Conservation (phyloP, 805 yeast species). For the Cyberlindnera euphorbiiphila region DNA sequence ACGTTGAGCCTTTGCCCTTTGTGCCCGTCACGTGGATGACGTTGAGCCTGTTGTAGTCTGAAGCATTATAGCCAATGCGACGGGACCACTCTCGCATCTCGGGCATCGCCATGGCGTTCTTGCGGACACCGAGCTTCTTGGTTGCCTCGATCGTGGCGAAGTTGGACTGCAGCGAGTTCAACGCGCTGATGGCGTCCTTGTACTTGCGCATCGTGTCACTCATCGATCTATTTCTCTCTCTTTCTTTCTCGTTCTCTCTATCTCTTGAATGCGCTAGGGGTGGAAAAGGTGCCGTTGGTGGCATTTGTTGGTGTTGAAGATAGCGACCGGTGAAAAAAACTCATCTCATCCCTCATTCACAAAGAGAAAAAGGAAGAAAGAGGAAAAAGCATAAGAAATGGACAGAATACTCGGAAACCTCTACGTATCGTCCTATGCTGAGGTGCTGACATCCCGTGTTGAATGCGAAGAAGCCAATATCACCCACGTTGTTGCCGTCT, state of each 20-base stretch:
- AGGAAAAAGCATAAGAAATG: constrained; percentile 8
- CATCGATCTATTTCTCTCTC: too few relatives aligned
- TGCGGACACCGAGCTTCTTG: constrained; percentile 58
- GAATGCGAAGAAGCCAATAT: constrained; percentile 51
- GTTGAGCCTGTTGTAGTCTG: constrained; percentile 70
- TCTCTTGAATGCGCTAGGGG: too few relatives aligned
- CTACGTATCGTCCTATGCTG: constrained; percentile 68
- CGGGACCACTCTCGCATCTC: constrained; percentile 84
- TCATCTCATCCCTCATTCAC: constrained; percentile 1
- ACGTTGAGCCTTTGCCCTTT: constrained; percentile 97
- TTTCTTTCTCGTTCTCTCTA: too few relatives aligned
- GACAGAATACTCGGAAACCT: constrained; percentile 76
- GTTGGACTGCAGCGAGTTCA: constrained; percentile 87
- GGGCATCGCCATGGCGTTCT: constrained; percentile 66
- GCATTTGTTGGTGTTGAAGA: too few relatives aligned
- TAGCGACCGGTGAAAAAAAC: too few relatives aligned
- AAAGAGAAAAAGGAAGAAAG: too few relatives aligned
- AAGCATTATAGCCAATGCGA: constrained; percentile 60
- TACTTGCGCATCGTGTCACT: too few relatives aligned
- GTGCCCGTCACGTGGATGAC: constrained; percentile 95
- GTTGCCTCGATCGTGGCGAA: constrained; percentile 85
- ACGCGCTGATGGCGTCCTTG: constrained; percentile 79
- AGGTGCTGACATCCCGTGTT: constrained; percentile 52
- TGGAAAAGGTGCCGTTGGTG: too few relatives aligned
- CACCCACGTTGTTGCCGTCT: constrained; percentile 67